Evolutionary conservation across 352 stramenopile genomes (phyloP), one percentile per base, ranked within the genome.

Genomic region (Thalassiosira livingstoniorum): DNA sequence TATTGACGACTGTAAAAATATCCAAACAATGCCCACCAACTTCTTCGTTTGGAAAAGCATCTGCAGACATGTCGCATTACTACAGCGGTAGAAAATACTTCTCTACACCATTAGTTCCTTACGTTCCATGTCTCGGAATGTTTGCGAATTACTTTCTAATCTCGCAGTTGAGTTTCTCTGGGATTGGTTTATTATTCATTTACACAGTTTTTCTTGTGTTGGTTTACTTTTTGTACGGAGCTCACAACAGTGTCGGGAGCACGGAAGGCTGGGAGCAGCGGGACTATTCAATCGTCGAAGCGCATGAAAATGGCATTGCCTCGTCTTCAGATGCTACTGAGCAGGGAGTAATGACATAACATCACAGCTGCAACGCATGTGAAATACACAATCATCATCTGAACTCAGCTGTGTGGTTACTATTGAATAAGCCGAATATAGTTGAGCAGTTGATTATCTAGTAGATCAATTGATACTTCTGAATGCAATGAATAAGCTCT

Each of bases 141-240:
- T 89, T 90, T 47, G 72, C 89, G 11, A 94, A 94, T 64, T 94
- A 89, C 82, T 92, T 90, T 71, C 75, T 94, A 32, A 87, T 94
- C 53, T 83, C 82, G 4, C 88, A 92, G 57, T 79, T 94, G 25
- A 85, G 87, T 64, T 80, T 86, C 31, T 61, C 69, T 25, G 88
- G 86, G 4, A 85, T 94, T 53, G 34, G 67, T 43, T 61, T 92
- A 34, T 71, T 93, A 2, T n/a, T 90, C 4, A 21, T 87, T 11
- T 94, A 89, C 69, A 61, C 89, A 27, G 37, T 70, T n/a, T 4
- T 84, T 32, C 39, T 73, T 18, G 64, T 74, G 18, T 25, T 82
- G 13, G 58, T 87, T 13, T 92, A 92, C 64, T 82, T 90, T 61
- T 31, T 68, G 13, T 90, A 86, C 75, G 80, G 85, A 47, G 64